Percentiles rank a stretch among this genome's conserved stretches.
Conservation (phyloP, 1,284 basidiomycete genomes). For the Microbotryum lychnidis-dioicae region DNA sequence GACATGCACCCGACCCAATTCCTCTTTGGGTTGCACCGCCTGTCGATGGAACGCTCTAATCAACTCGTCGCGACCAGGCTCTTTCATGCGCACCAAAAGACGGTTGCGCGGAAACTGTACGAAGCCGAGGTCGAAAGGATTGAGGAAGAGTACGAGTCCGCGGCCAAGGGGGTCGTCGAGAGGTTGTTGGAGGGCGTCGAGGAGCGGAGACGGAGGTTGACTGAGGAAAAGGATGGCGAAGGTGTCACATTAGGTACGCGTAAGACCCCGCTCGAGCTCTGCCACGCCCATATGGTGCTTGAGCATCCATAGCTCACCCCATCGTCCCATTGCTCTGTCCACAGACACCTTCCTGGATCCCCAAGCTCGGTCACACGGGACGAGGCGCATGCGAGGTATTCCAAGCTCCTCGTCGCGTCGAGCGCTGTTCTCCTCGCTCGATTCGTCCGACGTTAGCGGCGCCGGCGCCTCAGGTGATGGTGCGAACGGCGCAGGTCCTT, state of each 20-base stretch:
- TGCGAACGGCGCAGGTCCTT: not conserved
- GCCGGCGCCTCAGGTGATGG: not conserved
- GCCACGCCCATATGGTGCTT: not conserved
- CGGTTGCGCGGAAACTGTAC: constrained; percentile 40
- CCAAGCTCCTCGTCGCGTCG: constrained; percentile 1
- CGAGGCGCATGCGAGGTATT: constrained; percentile 23
- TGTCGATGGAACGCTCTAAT: constrained; percentile 45
- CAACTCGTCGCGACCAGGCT: constrained; percentile 43
- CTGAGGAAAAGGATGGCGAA: constrained; percentile 49
- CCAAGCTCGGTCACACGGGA: constrained; percentile 26
- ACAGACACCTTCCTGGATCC: constrained; percentile 29
- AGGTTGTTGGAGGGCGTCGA: constrained; percentile 45
- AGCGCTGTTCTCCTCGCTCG: constrained; percentile 6
- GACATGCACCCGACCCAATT: constrained; percentile 44
- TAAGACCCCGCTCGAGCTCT: not conserved
- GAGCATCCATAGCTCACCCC: not conserved
- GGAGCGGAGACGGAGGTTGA: constrained; percentile 44
- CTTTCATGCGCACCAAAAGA: constrained; percentile 44
- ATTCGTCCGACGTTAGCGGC: constrained; percentile 10
- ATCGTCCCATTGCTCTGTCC: not conserved
- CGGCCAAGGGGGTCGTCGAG: constrained; percentile 42
- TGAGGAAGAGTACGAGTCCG: constrained; percentile 45
- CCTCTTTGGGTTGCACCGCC: constrained; percentile 44
- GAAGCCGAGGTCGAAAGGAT: constrained; percentile 45
- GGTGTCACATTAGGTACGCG: constrained; percentile 43